phyloP scores from a whole-genome alignment of 2,329 filamentous ascomycete genomes.

The Ceratocystis destructans region DNA sequence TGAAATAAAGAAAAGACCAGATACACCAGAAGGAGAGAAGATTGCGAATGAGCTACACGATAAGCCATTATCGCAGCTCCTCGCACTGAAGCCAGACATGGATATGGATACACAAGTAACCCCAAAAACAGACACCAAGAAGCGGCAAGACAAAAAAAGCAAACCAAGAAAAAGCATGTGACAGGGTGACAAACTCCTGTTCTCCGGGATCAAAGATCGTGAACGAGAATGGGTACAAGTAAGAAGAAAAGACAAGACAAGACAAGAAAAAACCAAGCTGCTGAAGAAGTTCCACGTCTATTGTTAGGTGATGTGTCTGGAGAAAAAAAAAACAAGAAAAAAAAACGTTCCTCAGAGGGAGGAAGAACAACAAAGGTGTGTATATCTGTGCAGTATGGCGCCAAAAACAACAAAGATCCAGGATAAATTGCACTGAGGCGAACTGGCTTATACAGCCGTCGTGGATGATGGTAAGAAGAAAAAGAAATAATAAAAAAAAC shows the following conservation, averaged over 20 bases:
- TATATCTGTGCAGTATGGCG: background rate
- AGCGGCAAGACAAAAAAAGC: background rate
- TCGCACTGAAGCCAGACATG: background rate
- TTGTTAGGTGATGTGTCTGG: background rate
- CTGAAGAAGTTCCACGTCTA: background rate
- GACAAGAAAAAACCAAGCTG: background rate
- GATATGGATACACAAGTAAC: background rate
- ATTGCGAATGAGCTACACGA: background rate
- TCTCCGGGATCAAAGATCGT: constrained; percentile 6
- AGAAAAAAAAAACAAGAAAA: constrained; percentile 17
- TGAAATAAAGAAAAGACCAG: background rate
- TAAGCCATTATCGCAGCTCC: background rate
- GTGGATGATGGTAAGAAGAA: constrained; percentile 17
- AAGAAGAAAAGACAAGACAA: constrained; percentile 7
- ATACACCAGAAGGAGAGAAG: background rate
- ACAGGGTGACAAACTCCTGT: background rate
- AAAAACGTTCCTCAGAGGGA: background rate
- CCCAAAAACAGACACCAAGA: background rate
- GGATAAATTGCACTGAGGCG: background rate
- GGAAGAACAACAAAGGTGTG: constrained; percentile 7
- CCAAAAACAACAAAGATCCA: constrained; percentile 4
- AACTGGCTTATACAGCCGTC: background rate
- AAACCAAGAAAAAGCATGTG: background rate
- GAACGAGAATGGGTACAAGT: constrained; percentile 8
- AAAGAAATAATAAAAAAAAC: constrained; percentile 19